These are phyloP conservation scores for Ramaria rubella DNA, from an alignment of 768 basidiomycete genomes.

Conservation along the genomic window DNA sequence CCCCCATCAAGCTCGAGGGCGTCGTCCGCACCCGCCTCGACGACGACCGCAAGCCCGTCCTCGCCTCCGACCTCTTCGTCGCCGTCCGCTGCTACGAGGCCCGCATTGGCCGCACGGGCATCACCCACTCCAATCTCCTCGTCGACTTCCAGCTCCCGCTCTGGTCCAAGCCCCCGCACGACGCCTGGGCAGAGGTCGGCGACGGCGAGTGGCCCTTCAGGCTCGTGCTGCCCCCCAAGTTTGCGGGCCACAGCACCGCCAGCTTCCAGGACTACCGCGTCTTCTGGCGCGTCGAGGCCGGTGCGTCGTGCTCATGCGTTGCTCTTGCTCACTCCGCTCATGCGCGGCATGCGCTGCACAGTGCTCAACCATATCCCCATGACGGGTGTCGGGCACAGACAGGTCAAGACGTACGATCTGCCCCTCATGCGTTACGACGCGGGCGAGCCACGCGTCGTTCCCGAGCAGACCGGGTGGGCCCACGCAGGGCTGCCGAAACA, in stretches of 20 bases:
- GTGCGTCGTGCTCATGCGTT: conserved; percentile 34
- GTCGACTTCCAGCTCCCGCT: conserved; percentile 61
- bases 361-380: conserved; percentile 65
- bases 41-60: conserved; percentile 60
- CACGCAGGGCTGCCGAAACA: conserved; percentile 28
- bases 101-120: conserved; percentile 53
- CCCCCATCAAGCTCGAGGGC: conserved; percentile 73
- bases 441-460: conserved; percentile 31
- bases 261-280: conserved; percentile 73
- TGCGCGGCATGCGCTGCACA: background rate
- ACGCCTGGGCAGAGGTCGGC: conserved; percentile 54
- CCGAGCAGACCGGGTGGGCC: conserved; percentile 7
- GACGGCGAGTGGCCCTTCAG: conserved; percentile 67
- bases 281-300: conserved; percentile 79
- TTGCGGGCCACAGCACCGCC: conserved; percentile 48
- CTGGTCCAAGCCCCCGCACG: conserved; percentile 57
- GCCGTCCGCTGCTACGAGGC: conserved; percentile 83
- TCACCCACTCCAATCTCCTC: conserved; percentile 54
- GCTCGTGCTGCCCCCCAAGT: conserved; percentile 54
- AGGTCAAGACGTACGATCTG: conserved; percentile 65
- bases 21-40: conserved; percentile 69
- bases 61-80: conserved; percentile 59
- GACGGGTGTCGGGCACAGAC: conserved; percentile 57
- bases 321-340: background rate
- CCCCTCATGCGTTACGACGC: conserved; percentile 65